Conservation (phyloP, 106 monocot species). For the Dactylorhiza incarnata region DNA sequence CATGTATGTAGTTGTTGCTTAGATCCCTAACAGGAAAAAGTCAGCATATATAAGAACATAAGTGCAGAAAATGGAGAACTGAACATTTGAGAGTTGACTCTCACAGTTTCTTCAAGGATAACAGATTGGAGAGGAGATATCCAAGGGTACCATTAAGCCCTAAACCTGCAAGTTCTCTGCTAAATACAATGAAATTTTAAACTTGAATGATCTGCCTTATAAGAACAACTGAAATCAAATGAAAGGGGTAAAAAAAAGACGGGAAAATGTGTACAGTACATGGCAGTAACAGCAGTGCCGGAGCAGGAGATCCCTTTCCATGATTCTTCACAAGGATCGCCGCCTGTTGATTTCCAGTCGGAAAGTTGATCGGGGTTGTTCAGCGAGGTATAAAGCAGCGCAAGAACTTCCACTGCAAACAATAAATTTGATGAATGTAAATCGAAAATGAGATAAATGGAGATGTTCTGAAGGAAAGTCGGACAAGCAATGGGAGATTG, state of each 20-base stretch:
- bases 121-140: constrained; percentile 57
- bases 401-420: constrained; percentile 45
- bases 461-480: neutral
- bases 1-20: constrained; percentile 75
- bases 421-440: neutral
- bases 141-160: constrained; percentile 72
- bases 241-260: neutral
- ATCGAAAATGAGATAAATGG: neutral
- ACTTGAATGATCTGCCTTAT: neutral
- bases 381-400: constrained; percentile 35
- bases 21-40: constrained; percentile 50
- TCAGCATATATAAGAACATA: neutral
- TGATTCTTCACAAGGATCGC: constrained; percentile 56
- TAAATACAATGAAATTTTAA: constrained; percentile 1
- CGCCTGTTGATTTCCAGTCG: constrained; percentile 48
- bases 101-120: constrained; percentile 72
- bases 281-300: constrained; percentile 40
- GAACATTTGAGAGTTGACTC: constrained; percentile 18
- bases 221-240: neutral
- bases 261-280: constrained; percentile 38
- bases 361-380: constrained; percentile 48
- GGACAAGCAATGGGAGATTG: neutral
- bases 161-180: constrained; percentile 65
- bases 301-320: constrained; percentile 62
- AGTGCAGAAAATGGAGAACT: constrained; percentile 3